A percentile compares a stretch with the other conserved stretches of the same genome.
These are phyloP conservation scores for Lepiota venenata DNA, from an alignment of 768 basidiomycete species.

Conservation along the genomic window DNA sequence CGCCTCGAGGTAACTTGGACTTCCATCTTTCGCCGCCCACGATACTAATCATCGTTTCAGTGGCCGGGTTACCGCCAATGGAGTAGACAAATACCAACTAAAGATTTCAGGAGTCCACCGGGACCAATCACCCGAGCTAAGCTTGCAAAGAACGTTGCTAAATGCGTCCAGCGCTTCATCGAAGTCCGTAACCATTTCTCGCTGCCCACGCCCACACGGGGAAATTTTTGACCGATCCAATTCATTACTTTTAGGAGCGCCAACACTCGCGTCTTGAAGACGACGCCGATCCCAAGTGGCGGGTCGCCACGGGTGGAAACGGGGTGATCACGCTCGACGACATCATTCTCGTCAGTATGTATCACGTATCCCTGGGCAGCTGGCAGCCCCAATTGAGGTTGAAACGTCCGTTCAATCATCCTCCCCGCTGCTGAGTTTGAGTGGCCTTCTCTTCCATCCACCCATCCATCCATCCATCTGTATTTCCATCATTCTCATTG, in stretches of 20 bases:
- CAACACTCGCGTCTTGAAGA: constrained; percentile 55
- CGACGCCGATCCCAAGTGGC: constrained; percentile 58
- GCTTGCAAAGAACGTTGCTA: constrained; percentile 77
- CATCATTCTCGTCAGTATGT: constrained; percentile 71
- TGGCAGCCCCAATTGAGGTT: constrained; percentile 81
- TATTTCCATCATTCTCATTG: constrained; percentile 1
- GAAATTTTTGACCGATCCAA: constrained; percentile 8
- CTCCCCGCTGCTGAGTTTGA: not conserved
- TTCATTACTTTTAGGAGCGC: constrained; percentile 38
- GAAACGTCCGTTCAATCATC: constrained; percentile 29
- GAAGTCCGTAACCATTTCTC: constrained; percentile 34
- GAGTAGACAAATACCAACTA: constrained; percentile 81
- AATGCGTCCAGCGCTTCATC: constrained; percentile 70
- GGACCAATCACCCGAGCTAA: constrained; percentile 75
- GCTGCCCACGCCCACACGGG: constrained; percentile 1
- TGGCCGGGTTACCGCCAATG: constrained; percentile 80
- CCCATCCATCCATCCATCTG: not conserved
- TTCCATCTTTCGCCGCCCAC: not conserved
- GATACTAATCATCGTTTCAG: constrained; percentile 29
- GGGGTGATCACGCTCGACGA: constrained; percentile 58
- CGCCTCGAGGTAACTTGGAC: constrained; percentile 54
- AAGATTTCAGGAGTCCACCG: constrained; percentile 76
- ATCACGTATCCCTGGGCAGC: constrained; percentile 79
- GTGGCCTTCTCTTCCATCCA: not conserved
- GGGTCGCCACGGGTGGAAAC: constrained; percentile 48